These are phyloP conservation scores for Karstenula rhodostoma DNA, from an alignment of 2,329 filamentous ascomycete genomes.

Conservation along the genomic window DNA sequence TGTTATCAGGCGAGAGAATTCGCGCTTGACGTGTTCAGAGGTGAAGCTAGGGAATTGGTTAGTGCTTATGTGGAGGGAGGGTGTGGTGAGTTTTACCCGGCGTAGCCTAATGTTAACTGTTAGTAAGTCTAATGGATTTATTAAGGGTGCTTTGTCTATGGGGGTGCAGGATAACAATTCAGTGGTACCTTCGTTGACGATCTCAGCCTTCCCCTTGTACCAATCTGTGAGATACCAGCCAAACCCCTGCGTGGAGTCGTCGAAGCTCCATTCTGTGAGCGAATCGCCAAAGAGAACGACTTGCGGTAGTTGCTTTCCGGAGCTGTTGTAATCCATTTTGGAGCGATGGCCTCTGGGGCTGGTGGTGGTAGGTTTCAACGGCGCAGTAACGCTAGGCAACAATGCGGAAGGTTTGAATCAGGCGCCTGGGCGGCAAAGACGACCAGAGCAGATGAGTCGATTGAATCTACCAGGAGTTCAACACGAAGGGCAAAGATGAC, in stretches of 20 bases:
- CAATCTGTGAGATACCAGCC: slow-evolving; percentile 36
- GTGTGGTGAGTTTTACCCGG: background rate
- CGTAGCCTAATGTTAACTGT: background rate
- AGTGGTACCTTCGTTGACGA: slow-evolving; percentile 41
- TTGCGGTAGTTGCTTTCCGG: slow-evolving; percentile 23
- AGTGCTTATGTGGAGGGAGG: background rate
- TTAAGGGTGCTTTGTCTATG: background rate
- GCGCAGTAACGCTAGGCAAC: background rate
- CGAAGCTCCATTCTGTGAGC: slow-evolving; percentile 44
- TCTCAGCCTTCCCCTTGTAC: slow-evolving; percentile 36
- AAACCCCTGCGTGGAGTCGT: slow-evolving; percentile 36
- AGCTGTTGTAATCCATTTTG: background rate
- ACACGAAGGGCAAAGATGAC: background rate
- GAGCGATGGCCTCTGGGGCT: background rate
- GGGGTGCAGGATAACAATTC: too few relatives aligned
- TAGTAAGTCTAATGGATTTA: background rate
- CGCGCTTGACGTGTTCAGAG: slow-evolving; percentile 29
- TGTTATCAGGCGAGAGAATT: slow-evolving; percentile 37
- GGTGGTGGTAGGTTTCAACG: background rate
- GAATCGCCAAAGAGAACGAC: slow-evolving; percentile 48
- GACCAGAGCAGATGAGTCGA: background rate
- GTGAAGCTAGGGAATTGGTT: slow-evolving; percentile 33
- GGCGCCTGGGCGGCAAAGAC: background rate
- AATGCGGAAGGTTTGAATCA: background rate
- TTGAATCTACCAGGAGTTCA: background rate